Conservation (phyloP, 441 rosid genomes). For the Populus hybrid region DNA sequence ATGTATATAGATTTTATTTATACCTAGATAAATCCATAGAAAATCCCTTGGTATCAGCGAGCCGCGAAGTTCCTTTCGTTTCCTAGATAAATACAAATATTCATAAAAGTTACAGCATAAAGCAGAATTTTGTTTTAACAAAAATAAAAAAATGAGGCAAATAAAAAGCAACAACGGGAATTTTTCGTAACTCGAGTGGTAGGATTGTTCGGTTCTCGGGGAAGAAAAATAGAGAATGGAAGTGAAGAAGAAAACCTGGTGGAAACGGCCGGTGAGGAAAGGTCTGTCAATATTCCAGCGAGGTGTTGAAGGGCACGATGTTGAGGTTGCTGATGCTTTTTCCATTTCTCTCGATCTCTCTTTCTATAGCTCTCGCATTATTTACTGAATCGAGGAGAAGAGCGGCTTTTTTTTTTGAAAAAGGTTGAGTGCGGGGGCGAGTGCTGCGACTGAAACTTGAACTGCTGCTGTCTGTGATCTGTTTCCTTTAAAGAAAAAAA, state of each 20-base stretch:
- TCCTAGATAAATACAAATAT: slow-evolving; percentile 36
- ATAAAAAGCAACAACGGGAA: background rate
- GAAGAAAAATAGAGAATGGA: background rate
- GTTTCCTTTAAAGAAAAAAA: background rate
- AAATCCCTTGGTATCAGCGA: slow-evolving; percentile 46
- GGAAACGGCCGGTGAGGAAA: slow-evolving; percentile 89
- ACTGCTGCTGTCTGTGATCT: background rate
- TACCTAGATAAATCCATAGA: slow-evolving; percentile 43
- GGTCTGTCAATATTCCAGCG: slow-evolving; percentile 95
- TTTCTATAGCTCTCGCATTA: background rate
- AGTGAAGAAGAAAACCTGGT: slow-evolving; percentile 42
- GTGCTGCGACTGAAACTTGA: background rate
- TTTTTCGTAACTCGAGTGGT: background rate
- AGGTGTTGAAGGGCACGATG: slow-evolving; percentile 67
- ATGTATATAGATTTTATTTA: background rate
- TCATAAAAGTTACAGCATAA: background rate
- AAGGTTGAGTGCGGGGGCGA: background rate
- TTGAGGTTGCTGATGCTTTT: slow-evolving; percentile 22
- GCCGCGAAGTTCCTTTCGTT: slow-evolving; percentile 53
- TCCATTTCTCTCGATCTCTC: slow-evolving; percentile 1
- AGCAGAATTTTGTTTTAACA: background rate
- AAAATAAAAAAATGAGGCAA: background rate
- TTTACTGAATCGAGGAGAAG: background rate
- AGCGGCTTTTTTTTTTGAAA: background rate
- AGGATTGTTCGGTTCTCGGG: background rate